Evolutionary conservation across 768 basidiomycete species (phyloP).

Genomic region (Pulveroboletus ravenelii): DNA sequence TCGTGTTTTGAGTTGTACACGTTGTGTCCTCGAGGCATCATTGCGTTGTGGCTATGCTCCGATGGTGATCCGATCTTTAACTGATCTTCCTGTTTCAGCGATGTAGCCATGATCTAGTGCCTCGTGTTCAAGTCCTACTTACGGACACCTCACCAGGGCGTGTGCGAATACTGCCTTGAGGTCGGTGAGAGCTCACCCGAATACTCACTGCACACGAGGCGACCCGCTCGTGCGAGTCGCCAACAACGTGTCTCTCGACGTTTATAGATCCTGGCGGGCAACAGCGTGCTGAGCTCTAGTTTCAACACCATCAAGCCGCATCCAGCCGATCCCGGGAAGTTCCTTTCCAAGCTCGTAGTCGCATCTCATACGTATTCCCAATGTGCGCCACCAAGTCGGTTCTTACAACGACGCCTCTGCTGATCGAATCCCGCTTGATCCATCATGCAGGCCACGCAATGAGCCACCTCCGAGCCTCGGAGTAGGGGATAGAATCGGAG

Average conservation of each 20-base stretch:
- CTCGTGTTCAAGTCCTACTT: constrained; percentile 8
- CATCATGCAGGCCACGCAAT: constrained; percentile 18
- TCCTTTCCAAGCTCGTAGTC: neutral
- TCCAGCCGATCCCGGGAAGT: neutral
- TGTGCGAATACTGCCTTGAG: neutral
- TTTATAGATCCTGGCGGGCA: constrained; percentile 1
- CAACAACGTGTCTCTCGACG: constrained; percentile 4
- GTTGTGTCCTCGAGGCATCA: constrained; percentile 23
- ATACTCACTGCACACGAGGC: constrained; percentile 17
- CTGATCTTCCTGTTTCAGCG: neutral
- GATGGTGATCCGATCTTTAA: neutral
- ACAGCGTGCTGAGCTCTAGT: constrained; percentile 2
- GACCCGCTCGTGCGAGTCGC: neutral
- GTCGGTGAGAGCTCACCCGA: neutral
- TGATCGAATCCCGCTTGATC: neutral
- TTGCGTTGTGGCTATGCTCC: constrained; percentile 15
- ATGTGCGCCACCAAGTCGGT: constrained; percentile 15
- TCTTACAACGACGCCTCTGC: neutral
- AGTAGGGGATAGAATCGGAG: constrained; percentile 46
- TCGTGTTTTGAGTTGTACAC: constrained; percentile 2
- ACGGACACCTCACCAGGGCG: neutral
- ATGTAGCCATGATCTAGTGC: neutral
- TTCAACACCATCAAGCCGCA: neutral
- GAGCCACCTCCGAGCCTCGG: constrained; percentile 25
- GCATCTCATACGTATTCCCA: neutral